Base-by-base conservation (phyloP, 2,329 filamentous ascomycete species). In the Stylonectria norvegica region DNA sequence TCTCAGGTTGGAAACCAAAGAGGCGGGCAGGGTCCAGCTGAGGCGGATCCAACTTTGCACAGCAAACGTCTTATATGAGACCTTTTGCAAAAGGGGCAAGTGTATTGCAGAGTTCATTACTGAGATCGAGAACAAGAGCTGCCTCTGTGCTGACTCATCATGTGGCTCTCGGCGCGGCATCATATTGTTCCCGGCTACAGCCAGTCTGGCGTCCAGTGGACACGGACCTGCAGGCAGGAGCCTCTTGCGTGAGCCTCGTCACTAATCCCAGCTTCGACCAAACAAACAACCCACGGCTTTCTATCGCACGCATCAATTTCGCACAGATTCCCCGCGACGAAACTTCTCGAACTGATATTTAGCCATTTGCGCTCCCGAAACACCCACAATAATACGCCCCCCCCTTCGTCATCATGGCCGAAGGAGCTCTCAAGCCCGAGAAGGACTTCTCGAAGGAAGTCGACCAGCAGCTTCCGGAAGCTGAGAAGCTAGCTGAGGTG, bases 391-490 rank as follows among this genome's bases (percentile, higher is more conserved):
- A n/a, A 48, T 22, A 32, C 33, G 34, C 23, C 28, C 28, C 31
- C 42, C 37, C 32, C 20, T 30, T 27, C 22, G 38, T 44, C 55
- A 63, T 40, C 64, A 95, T 95, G 89, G 86, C 89, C 60, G 86
- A 89, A 70, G 81, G 81, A 68, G 70, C 78, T 61, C 70, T 93
- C 68, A 95, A 94, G 80, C 88, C 91, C 62, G 93, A 98, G 76
- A 96, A 95, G 85, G 93, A 98, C 82, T 96, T 87, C 80, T 85
- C 87, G 63, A 95, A 95, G 73, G 90, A 97, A 70, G 89, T 88
- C 61, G 90, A 97, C 75, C 81, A 85, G 71, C 81, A 88, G 69
- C 83, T 98, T 56, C 86, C 89, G 35, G 89, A 96, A 70, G 89
- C 89, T 44, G 83, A 97, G 75, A 77, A 86, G 72, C 80, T 95